Conservation (phyloP, 2,329 filamentous ascomycete species). For the Clonostachys byssicola region DNA sequence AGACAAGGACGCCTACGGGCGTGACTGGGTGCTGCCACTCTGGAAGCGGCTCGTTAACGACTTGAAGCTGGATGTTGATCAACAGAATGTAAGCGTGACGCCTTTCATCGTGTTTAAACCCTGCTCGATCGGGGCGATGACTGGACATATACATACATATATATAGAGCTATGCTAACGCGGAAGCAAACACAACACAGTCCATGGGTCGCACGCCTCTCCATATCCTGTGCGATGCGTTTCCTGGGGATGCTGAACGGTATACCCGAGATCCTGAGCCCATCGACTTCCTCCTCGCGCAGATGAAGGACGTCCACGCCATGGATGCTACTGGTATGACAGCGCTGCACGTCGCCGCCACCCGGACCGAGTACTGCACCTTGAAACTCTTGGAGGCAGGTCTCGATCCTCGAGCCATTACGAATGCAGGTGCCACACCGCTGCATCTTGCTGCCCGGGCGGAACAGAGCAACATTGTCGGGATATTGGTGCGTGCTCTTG, state of each 20-base stretch:
- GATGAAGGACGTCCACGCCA: neutral
- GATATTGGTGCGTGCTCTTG: neutral
- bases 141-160: neutral
- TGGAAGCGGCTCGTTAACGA: neutral
- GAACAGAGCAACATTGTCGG: neutral
- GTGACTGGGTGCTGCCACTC: neutral
- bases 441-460: neutral
- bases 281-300: neutral
- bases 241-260: neutral
- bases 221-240: neutral
- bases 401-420: neutral
- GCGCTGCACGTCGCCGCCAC: neutral
- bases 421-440: neutral
- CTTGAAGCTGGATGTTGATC: neutral
- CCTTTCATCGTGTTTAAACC: no score
- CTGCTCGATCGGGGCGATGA: neutral
- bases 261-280: neutral
- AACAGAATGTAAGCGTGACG: neutral
- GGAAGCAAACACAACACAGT: neutral
- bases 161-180: neutral
- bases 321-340: neutral
- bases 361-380: neutral
- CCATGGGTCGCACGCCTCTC: neutral
- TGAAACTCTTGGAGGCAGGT: neutral
- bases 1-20: neutral